A percentile compares a stretch with the other conserved stretches of the same genome.
Conservation (phyloP, 139 green algal genomes). For the Chlamydomonas incerta region DNA sequence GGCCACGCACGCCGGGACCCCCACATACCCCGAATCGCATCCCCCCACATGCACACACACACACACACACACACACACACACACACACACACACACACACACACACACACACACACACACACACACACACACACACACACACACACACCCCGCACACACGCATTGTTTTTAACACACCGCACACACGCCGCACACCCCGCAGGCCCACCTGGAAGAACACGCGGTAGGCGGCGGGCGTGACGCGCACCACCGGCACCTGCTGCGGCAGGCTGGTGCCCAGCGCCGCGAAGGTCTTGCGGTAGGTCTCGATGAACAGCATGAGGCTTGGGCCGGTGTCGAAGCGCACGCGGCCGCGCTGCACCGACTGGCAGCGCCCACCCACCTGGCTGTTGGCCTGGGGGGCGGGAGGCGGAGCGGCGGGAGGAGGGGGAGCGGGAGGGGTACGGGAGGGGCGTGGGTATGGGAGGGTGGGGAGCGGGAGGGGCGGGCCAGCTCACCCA, state of each 20-base stretch:
- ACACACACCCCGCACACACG: neutral
- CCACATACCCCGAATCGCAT: no score
- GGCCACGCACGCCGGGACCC: no score
- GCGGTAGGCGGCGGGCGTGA: constrained; percentile 80
- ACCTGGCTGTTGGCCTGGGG: constrained; percentile 46
- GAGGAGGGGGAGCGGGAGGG: neutral
- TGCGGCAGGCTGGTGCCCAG: constrained; percentile 71
- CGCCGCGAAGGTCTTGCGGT: constrained; percentile 57
- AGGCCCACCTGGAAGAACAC: constrained; percentile 72
- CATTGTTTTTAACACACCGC: neutral
- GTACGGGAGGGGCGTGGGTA: neutral
- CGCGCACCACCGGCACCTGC: constrained; percentile 50
- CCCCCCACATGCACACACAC: no score
- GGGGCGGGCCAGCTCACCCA: no score
- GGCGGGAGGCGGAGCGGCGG: neutral
- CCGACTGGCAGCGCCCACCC: constrained; percentile 62
- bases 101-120: no score
- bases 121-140: neutral
- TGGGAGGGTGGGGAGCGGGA: no score
- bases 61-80: no score
- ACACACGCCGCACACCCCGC: no score
- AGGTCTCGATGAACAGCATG: constrained; percentile 83
- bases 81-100: no score
- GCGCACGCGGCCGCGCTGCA: constrained; percentile 60
- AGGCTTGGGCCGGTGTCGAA: constrained; percentile 87